These are phyloP conservation scores for Psilocybe sp. DNA, from an alignment of 768 basidiomycete genomes.

Conservation along the genomic window DNA sequence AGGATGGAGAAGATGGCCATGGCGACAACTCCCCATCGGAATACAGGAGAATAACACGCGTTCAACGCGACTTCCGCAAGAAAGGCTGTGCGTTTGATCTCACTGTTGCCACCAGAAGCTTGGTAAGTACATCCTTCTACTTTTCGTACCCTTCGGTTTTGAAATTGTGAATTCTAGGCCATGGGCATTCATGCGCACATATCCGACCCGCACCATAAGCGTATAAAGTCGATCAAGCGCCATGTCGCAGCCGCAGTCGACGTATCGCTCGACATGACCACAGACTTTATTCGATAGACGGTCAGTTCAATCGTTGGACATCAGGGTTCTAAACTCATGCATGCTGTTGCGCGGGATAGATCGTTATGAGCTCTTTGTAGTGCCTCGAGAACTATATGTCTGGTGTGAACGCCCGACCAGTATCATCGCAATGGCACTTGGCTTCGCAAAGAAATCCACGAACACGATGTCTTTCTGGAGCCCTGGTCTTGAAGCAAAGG, in stretches of 20 bases:
- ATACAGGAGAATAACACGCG: constrained; percentile 78
- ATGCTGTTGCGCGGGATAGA: constrained; percentile 66
- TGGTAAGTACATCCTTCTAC: constrained; percentile 51
- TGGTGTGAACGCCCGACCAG: constrained; percentile 93
- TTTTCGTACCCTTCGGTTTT: neutral
- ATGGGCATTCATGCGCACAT: constrained; percentile 91
- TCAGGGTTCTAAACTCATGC: constrained; percentile 12
- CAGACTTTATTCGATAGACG: constrained; percentile 94
- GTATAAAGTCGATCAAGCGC: constrained; percentile 86
- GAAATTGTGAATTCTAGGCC: constrained; percentile 46
- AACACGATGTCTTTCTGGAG: constrained; percentile 89
- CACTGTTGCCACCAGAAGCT: constrained; percentile 64
- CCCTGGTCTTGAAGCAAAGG: constrained; percentile 85
- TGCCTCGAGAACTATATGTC: constrained; percentile 80
- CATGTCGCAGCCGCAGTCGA: constrained; percentile 87
- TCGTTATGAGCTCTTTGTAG: constrained; percentile 80
- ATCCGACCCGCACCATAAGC: constrained; percentile 71
- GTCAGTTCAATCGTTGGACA: constrained; percentile 41
- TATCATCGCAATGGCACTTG: constrained; percentile 85
- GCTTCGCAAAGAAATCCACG: constrained; percentile 75
- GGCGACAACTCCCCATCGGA: constrained; percentile 92
- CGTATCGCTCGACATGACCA: constrained; percentile 78
- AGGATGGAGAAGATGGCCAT: constrained; percentile 38
- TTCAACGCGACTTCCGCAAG: constrained; percentile 71
- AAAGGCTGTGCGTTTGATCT: constrained; percentile 89